These are phyloP conservation scores for Trichoderma aggressivum DNA, from an alignment of 2,329 filamentous ascomycete species.

Conservation along the genomic window DNA sequence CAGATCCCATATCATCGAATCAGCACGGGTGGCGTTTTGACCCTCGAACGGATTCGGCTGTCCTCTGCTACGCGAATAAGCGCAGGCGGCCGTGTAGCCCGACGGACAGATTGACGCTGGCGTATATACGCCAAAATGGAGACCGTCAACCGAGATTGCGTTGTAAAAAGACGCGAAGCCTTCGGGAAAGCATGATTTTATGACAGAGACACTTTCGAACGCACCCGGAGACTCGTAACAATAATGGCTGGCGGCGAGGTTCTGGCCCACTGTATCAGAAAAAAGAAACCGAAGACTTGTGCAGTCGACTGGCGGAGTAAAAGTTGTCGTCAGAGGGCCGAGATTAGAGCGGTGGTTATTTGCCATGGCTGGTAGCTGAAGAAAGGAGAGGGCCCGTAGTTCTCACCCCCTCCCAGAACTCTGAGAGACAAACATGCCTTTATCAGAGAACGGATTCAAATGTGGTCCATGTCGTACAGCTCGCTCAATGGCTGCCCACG, in stretches of 20 bases:
- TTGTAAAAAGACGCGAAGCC: background rate
- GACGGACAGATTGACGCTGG: background rate
- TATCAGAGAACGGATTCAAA: background rate
- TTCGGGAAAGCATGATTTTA: background rate
- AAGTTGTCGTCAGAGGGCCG: background rate
- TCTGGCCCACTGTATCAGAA: background rate
- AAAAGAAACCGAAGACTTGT: background rate
- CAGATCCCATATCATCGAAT: background rate
- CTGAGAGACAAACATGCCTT: background rate
- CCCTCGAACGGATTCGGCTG: background rate
- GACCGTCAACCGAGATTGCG: accelerated
- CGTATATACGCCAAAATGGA: background rate
- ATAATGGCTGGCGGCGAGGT: background rate
- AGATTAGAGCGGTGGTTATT: background rate
- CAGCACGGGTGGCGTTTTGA: too few relatives aligned
- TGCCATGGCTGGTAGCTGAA: background rate
- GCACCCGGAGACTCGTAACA: too few relatives aligned
- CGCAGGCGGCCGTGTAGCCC: background rate
- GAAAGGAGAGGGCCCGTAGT: background rate
- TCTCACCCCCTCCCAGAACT: background rate
- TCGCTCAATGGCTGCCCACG: background rate
- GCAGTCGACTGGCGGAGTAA: background rate
- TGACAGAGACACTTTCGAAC: background rate
- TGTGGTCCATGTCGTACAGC: accelerated
- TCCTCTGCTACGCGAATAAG: background rate